Percentiles rank a stretch among this genome's conserved stretches.
Conservation (phyloP, 2,329 filamentous ascomycete genomes). For the Fusarium chuoi region DNA sequence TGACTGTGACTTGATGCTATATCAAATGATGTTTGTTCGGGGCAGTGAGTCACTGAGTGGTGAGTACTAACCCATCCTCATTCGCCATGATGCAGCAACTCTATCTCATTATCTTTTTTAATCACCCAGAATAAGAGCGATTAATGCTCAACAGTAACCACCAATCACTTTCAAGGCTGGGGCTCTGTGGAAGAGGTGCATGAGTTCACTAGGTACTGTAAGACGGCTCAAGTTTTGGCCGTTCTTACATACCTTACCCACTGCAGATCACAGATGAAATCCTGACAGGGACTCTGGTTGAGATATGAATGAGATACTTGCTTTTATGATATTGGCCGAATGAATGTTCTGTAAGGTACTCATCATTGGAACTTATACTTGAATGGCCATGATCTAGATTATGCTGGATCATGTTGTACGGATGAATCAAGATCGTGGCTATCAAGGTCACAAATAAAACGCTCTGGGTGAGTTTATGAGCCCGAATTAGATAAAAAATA, state of each 20-base stretch:
- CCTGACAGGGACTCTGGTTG: background rate
- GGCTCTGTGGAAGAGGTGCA: background rate
- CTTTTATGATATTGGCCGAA: background rate
- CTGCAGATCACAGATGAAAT: background rate
- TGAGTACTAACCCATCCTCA: background rate
- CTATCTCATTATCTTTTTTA: accelerated
- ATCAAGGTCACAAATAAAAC: accelerated
- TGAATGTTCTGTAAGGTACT: too few species aligned
- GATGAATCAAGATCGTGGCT: accelerated
- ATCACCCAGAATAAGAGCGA: accelerated
- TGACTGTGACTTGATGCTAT: background rate
- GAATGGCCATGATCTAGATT: background rate
- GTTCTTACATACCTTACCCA: background rate
- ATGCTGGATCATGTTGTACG: background rate
- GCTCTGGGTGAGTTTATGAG: accelerated
- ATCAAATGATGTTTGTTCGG: background rate
- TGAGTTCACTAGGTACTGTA: background rate
- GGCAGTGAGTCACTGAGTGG: too few species aligned
- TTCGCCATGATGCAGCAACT: accelerated
- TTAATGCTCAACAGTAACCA: accelerated
- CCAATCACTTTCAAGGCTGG: background rate
- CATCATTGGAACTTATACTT: background rate
- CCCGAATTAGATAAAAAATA: too few species aligned
- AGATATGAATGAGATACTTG: accelerated
- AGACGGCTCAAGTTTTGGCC: conserved; percentile 6